These are phyloP conservation scores for Fistulinella prunicolor DNA, from an alignment of 768 basidiomycete genomes.

Conservation along the genomic window DNA sequence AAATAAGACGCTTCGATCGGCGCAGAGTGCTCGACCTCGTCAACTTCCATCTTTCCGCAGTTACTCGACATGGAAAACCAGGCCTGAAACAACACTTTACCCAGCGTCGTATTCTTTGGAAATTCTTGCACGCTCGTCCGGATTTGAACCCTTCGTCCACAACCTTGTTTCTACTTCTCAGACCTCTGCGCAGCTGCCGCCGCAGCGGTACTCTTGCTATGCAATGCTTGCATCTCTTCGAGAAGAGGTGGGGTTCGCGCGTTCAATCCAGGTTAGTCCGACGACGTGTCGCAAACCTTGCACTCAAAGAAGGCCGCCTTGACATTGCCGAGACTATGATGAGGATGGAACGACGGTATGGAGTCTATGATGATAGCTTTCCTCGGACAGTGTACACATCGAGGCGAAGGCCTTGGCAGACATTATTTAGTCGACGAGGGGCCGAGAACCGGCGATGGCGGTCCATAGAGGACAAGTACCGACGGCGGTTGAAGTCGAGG, in stretches of 20 bases:
- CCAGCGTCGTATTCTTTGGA: conserved; percentile 42
- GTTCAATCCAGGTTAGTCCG: conserved; percentile 58
- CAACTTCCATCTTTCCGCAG: conserved; percentile 42
- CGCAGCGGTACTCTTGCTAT: conserved; percentile 56
- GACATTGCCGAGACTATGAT: conserved; percentile 41
- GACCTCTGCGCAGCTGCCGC: conserved; percentile 45
- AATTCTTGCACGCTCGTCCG: conserved; percentile 45
- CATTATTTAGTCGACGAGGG: conserved; percentile 25
- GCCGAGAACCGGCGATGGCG: conserved; percentile 31
- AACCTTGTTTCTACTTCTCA: conserved; percentile 59
- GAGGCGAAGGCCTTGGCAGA: conserved; percentile 22
- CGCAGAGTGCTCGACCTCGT: conserved; percentile 50
- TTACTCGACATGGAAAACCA: conserved; percentile 26
- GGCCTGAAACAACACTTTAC: conserved; percentile 45
- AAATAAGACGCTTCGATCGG: conserved; percentile 35
- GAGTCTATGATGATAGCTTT: conserved; percentile 1
- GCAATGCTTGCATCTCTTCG: conserved; percentile 44
- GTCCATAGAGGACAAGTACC: conserved; percentile 23
- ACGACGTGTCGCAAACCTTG: conserved; percentile 55
- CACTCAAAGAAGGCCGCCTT: conserved; percentile 61
- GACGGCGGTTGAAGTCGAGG: conserved; percentile 8
- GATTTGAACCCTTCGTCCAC: conserved; percentile 53
- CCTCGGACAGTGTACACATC: conserved; percentile 9
- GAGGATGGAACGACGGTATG: conserved; percentile 14
- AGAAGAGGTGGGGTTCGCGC: conserved; percentile 51